Conservation (phyloP, 139 green algal genomes). For the Pleodorina starrii region DNA sequence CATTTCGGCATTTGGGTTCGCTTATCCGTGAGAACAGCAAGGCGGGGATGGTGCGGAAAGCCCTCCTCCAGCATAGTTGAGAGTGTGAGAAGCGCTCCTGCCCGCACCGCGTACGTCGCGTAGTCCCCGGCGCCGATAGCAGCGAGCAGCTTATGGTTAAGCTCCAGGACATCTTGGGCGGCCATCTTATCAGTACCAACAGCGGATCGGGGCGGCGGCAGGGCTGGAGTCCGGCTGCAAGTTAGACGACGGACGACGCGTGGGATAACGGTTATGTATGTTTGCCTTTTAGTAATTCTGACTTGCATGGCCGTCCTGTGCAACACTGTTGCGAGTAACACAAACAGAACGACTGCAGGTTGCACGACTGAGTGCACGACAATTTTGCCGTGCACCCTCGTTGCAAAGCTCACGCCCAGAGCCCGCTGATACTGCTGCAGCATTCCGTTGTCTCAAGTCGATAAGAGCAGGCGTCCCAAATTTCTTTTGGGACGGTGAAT, state of each 20-base stretch:
- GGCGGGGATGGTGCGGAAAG: too few species aligned
- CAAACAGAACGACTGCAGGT: too few species aligned
- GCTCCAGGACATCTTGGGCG: slow-evolving; percentile 1
- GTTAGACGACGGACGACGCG: not conserved
- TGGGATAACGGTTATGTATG: not conserved
- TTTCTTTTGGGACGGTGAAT: not conserved
- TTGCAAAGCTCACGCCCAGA: too few species aligned
- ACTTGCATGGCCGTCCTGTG: not conserved
- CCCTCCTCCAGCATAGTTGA: too few species aligned
- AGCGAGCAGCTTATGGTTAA: slow-evolving; percentile 49
- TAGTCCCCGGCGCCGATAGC: slow-evolving; percentile 49
- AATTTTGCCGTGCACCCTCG: too few species aligned
- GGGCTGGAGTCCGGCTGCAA: not conserved
- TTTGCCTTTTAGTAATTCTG: not conserved
- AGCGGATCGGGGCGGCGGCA: not conserved
- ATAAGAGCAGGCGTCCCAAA: too few species aligned
- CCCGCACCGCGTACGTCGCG: slow-evolving; percentile 36
- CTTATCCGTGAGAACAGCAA: too few species aligned
- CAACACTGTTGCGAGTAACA: not conserved
- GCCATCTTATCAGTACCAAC: slow-evolving; percentile 4
- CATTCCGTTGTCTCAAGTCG: too few species aligned
- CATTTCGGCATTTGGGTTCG: too few species aligned
- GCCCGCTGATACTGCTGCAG: too few species aligned
- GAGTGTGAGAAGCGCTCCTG: too few species aligned
- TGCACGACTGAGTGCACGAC: not conserved